Conservation (phyloP, 1,139 yeast species). For the Insectozyma bohioensis region DNA sequence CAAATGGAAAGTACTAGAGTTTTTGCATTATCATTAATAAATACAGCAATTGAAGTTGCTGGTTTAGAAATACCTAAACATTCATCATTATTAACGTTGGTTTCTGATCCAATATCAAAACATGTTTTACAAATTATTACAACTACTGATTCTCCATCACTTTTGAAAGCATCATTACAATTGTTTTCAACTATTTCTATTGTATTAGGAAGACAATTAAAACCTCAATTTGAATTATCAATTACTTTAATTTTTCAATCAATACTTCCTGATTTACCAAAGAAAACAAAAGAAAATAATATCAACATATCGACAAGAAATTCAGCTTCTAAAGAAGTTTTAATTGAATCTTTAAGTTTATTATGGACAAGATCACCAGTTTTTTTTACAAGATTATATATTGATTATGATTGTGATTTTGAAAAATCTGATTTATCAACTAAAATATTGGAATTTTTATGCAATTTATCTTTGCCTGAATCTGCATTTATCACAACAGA, state of each 20-base stretch:
- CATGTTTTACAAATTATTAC: constrained; percentile 80
- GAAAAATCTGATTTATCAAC: constrained; percentile 82
- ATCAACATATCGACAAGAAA: constrained; percentile 27
- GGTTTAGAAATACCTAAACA: constrained; percentile 69
- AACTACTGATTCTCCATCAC: constrained; percentile 61
- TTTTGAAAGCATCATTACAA: constrained; percentile 75
- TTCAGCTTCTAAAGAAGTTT: constrained; percentile 61
- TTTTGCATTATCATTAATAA: constrained; percentile 74
- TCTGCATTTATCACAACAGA: constrained; percentile 75
- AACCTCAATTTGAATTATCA: constrained; percentile 68
- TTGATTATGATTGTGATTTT: constrained; percentile 88
- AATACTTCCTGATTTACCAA: constrained; percentile 40
- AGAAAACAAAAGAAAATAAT: constrained; percentile 25
- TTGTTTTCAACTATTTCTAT: constrained; percentile 68
- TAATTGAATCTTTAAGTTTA: constrained; percentile 81
- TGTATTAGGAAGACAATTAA: constrained; percentile 56
- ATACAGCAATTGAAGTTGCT: constrained; percentile 78
- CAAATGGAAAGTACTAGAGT: constrained; percentile 87
- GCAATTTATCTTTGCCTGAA: constrained; percentile 78
- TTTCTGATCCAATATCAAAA: constrained; percentile 80
- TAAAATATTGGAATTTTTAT: constrained; percentile 65
- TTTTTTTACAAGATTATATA: constrained; percentile 74
- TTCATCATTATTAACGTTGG: constrained; percentile 62
- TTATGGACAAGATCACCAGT: constrained; percentile 82
- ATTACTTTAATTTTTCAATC: constrained; percentile 58